Conservation (phyloP, 148 eudicot species). For the Cornus kousa region DNA sequence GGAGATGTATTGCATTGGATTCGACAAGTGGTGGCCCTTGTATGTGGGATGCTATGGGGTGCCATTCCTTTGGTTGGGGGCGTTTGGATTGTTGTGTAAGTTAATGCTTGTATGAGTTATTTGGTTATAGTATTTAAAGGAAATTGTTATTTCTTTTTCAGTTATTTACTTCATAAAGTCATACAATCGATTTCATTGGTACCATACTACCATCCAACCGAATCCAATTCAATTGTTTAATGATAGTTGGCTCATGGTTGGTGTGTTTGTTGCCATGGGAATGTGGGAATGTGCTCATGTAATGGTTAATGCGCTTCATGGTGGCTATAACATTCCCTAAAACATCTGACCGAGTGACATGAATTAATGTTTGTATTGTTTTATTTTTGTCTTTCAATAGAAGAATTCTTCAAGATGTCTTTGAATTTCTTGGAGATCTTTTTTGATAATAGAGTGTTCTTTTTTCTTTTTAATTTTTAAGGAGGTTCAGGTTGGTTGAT, state of each 20-base stretch:
- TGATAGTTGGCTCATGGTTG: neutral
- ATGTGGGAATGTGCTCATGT: neutral
- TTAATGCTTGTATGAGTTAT: constrained; percentile 5
- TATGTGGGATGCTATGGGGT: constrained; percentile 79
- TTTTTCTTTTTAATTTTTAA: too few relatives aligned
- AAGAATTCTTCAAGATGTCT: neutral
- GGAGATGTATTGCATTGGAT: constrained; percentile 89
- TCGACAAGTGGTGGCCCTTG: constrained; percentile 63
- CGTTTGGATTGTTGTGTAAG: constrained; percentile 81
- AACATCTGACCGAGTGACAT: neutral
- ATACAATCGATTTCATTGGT: too few relatives aligned
- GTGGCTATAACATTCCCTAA: neutral
- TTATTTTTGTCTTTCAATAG: neutral
- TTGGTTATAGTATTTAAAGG: neutral
- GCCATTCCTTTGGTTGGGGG: constrained; percentile 88
- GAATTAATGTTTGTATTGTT: neutral
- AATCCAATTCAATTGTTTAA: too few relatives aligned
- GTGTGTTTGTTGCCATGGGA: neutral
- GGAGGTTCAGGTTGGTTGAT: neutral
- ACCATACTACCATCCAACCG: too few relatives aligned
- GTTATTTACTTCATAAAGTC: neutral
- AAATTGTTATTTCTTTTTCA: neutral
- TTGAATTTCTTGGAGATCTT: too few relatives aligned
- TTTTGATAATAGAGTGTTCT: neutral
- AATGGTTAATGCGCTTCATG: neutral